Evolutionary conservation across 208 protist species (phyloP), one percentile per base, ranked within the genome.

Genomic region (Wallacemonas sp.): DNA sequence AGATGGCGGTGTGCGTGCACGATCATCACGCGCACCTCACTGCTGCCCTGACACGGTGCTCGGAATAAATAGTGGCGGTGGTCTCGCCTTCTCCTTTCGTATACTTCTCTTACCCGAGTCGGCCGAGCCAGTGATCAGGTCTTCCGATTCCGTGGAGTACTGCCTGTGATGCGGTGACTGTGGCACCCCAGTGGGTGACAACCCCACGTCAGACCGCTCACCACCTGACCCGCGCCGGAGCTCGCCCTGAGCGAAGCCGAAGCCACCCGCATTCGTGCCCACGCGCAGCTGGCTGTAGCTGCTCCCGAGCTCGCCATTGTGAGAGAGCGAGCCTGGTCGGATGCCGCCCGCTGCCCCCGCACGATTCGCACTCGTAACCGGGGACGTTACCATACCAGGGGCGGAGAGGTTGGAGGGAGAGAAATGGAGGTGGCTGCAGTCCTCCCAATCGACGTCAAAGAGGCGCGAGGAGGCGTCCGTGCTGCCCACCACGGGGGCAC

Each of bases 271-370:
- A 9, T 19, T 21, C 14, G 17, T 19, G n/a, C 9, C 6, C 30
- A 58, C 1, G 17, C 51, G 51, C 28, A 58, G 51, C 28, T 58
- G 51, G 30, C 51, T 58, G 51, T 58, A 58, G 30, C 51, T 58
- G 51, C 51, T 58, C n/a, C 51, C 30, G 3, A 58, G 51, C 51
- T 58, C 51, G 28, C 30, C 51, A 21, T 2, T n/a, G 12, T 34
- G 28, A n/a, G 51, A 39, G 51, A 42, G 41, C 12, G 51, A 58
- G 51, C 28, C 51, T 2, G 51, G 11, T 2, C 19, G 51, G 4
- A 19, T 31, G 12, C 51, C 51, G 28, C 51, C 51, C 51, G 30
- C 28, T 21, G 19, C 30, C 51, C 4, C 51, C 51, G 51, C 51
- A 12, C 9, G 3, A 15, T 30, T 19, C 11, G 12, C 51, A 11